These are phyloP conservation scores for Obelidium mucronatum DNA, from an alignment of 192 early-diverging fungal species.

Conservation along the genomic window DNA sequence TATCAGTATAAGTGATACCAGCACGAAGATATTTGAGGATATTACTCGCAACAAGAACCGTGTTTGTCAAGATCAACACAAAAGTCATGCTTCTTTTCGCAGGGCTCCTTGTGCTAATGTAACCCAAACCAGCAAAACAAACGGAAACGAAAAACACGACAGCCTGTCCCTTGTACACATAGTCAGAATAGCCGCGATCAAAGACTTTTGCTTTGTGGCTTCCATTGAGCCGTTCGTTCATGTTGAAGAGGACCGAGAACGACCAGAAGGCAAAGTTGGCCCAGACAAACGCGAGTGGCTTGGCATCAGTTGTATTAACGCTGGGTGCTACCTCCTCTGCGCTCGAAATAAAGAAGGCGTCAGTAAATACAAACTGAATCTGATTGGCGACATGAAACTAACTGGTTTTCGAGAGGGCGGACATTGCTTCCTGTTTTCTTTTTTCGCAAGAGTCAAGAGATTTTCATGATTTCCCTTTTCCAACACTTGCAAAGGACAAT, in stretches of 20 bases:
- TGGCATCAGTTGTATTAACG: neutral
- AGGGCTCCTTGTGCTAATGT: constrained; percentile 1
- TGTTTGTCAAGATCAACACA: neutral
- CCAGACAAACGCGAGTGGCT: constrained; percentile 27
- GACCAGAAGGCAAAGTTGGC: constrained; percentile 36
- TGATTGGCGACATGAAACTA: neutral
- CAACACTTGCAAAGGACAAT: too few species aligned
- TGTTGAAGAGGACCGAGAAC: neutral
- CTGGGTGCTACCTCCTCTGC: neutral
- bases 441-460: too few species aligned
- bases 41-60: constrained; percentile 16
- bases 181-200: constrained; percentile 39
- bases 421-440: too few species aligned
- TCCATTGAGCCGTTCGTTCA: constrained; percentile 15
- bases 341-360: neutral
- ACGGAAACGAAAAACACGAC: constrained; percentile 22
- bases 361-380: neutral
- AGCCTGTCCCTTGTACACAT: constrained; percentile 28
- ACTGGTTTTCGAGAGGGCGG: neutral
- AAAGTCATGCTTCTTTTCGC: constrained; percentile 29
- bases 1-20: constrained; percentile 18
- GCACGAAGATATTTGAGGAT: constrained; percentile 7
- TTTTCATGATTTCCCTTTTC: too few species aligned
- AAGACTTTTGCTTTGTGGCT: neutral
- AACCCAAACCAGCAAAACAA: constrained; percentile 34